These are phyloP conservation scores for Papiliotrema laurentii DNA, from an alignment of 1,284 basidiomycete genomes.

Conservation along the genomic window DNA sequence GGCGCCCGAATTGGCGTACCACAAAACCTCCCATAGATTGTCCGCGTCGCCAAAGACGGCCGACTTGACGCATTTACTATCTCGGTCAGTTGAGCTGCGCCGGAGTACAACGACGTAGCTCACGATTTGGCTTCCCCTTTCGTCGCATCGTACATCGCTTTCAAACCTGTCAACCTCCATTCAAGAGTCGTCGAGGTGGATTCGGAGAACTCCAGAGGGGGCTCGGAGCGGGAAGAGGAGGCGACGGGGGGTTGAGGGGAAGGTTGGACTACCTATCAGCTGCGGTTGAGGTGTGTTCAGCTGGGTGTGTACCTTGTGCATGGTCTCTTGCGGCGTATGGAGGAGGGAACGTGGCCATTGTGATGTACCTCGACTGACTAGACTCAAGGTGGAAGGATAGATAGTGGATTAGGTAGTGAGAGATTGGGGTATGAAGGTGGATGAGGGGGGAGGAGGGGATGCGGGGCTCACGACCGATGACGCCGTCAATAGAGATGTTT, in stretches of 20 bases:
- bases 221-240: background rate
- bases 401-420: too few relatives aligned
- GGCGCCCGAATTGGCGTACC: slow-evolving; percentile 61
- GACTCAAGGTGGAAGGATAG: too few relatives aligned
- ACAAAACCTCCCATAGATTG: slow-evolving; percentile 59
- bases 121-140: slow-evolving; percentile 46
- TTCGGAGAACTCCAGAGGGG: slow-evolving; percentile 51
- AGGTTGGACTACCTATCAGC: slow-evolving; percentile 2
- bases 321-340: slow-evolving; percentile 31
- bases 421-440: too few relatives aligned
- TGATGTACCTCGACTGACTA: too few relatives aligned
- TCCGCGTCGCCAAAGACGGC: slow-evolving; percentile 48
- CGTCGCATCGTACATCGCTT: slow-evolving; percentile 65
- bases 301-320: slow-evolving; percentile 25
- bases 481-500: too few relatives aligned
- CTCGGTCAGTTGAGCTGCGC: background rate
- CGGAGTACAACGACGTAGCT: slow-evolving; percentile 7
- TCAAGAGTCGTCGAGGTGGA: slow-evolving; percentile 64
- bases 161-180: slow-evolving; percentile 67
- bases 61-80: slow-evolving; percentile 47
- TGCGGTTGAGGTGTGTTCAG: background rate
- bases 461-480: too few relatives aligned
- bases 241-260: slow-evolving; percentile 1
- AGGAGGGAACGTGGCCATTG: slow-evolving; percentile 28
- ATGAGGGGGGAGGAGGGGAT: too few relatives aligned